These are phyloP conservation scores for Vickermania spadyakhi DNA, from an alignment of 208 protist species.

Conservation along the genomic window DNA sequence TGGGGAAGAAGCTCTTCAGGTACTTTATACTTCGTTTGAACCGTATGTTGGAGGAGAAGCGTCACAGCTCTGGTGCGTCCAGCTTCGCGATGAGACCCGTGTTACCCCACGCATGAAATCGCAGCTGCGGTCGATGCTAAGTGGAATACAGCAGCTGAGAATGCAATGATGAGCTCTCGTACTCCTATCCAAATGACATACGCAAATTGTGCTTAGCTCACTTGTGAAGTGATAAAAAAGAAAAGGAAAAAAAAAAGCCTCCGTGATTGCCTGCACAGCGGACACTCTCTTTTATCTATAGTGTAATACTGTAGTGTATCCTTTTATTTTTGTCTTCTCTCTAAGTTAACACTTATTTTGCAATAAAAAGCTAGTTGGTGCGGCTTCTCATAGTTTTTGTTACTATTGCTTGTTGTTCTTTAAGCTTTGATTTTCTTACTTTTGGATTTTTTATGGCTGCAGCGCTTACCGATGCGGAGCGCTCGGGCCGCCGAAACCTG, in stretches of 20 bases:
- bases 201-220: no score
- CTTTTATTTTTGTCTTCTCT: no score
- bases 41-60: conserved; percentile 25
- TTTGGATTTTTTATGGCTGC: not conserved
- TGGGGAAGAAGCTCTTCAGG: conserved; percentile 30
- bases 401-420: conserved; percentile 1
- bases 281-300: no score
- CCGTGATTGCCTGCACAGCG: no score
- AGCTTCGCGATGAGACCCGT: conserved; percentile 31
- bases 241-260: no score
- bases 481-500: conserved; percentile 10
- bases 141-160: conserved; percentile 13
- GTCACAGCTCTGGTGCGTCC: conserved; percentile 33
- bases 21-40: conserved; percentile 19
- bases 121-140: conserved; percentile 37
- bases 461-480: not conserved
- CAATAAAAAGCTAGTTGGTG: not conserved
- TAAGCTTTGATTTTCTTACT: not conserved
- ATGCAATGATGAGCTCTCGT: no score
- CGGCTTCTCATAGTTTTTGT: not conserved
- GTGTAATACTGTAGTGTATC: no score
- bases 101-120: conserved; percentile 49
- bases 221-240: no score
- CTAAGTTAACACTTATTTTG: no score
- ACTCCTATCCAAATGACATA: no score